Evolutionary conservation across 2,329 filamentous ascomycete species (phyloP).

Genomic region (Zymoseptoria pseudotritici): DNA sequence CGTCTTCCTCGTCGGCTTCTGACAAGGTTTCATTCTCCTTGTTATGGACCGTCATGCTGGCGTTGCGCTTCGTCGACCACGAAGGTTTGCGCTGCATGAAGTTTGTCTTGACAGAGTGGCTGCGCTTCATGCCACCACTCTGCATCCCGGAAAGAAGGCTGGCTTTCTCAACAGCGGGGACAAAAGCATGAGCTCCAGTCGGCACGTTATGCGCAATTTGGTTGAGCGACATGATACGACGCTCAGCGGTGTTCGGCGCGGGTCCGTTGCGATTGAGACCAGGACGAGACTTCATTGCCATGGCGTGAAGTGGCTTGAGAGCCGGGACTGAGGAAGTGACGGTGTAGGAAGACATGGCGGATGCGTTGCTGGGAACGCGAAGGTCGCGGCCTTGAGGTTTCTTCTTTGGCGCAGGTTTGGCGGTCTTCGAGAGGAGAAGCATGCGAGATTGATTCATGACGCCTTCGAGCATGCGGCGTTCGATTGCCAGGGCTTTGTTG

Average conservation of each 20-base stretch:
- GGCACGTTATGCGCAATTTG: conserved; percentile 75
- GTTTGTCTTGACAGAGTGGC: conserved; percentile 32
- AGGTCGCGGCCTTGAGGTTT: conserved; percentile 32
- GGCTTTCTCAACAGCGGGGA: conserved; percentile 16
- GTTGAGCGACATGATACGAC: conserved; percentile 82
- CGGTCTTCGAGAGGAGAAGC: conserved; percentile 65
- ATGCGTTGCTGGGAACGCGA: conserved; percentile 34
- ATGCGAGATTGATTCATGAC: conserved; percentile 94
- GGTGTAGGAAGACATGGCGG: conserved; percentile 39
- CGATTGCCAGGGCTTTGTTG: conserved; percentile 74
- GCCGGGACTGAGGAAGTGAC: conserved; percentile 27
- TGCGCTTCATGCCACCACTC: conserved; percentile 24
- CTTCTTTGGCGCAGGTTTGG: conserved; percentile 37
- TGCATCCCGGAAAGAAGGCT: conserved; percentile 20
- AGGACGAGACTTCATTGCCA: conserved; percentile 46
- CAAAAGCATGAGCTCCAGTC: conserved; percentile 35
- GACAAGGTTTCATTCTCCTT: conserved; percentile 43
- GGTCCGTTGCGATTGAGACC: conserved; percentile 34
- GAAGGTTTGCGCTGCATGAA: conserved; percentile 25
- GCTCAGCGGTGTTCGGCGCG: conserved; percentile 35
- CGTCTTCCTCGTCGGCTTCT: conserved; percentile 36
- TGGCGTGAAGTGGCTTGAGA: conserved; percentile 25
- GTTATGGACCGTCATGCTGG: conserved; percentile 26
- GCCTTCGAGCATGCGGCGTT: conserved; percentile 87
- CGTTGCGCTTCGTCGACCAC: conserved; percentile 28